phyloP scores from a whole-genome alignment of 73 alveolate species.

The Durusdinium trenchii region DNA sequence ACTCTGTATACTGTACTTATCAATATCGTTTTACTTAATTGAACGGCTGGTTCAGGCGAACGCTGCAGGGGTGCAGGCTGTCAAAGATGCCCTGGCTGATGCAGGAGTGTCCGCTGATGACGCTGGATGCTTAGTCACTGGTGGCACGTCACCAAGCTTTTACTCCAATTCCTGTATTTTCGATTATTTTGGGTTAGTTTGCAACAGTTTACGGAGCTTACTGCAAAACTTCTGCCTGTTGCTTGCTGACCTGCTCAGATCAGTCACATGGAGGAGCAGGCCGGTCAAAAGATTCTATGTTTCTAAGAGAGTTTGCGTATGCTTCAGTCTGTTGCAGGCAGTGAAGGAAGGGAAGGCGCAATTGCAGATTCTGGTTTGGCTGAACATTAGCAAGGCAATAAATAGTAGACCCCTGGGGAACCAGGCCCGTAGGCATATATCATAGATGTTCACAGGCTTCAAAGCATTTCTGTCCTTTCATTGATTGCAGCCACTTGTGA shows the following conservation, averaged over 20 bases:
- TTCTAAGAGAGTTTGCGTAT: neutral
- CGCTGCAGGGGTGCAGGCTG: conserved; percentile 38
- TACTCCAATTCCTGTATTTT: neutral
- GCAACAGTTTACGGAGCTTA: neutral
- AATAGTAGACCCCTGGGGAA: neutral
- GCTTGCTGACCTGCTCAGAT: conserved; percentile 21
- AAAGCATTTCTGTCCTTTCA: no score
- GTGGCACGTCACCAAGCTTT: no score
- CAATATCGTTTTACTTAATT: no score
- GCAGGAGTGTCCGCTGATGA: conserved; percentile 38
- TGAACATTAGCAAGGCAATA: neutral
- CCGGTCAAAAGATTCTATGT: neutral
- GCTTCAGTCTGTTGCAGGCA: neutral
- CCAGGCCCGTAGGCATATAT: no score
- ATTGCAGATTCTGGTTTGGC: neutral
- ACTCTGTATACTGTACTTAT: neutral
- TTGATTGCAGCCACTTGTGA: no score
- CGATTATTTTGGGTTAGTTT: neutral
- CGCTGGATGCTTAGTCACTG: neutral
- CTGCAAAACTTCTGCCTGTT: neutral
- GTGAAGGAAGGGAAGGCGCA: conserved; percentile 49
- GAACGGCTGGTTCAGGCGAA: neutral
- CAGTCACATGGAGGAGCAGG: neutral
- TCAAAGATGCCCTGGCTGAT: conserved; percentile 40
- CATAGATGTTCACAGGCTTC: no score